Base-by-base conservation (phyloP, 140 eudicot species). In the Cichorium intybus region DNA sequence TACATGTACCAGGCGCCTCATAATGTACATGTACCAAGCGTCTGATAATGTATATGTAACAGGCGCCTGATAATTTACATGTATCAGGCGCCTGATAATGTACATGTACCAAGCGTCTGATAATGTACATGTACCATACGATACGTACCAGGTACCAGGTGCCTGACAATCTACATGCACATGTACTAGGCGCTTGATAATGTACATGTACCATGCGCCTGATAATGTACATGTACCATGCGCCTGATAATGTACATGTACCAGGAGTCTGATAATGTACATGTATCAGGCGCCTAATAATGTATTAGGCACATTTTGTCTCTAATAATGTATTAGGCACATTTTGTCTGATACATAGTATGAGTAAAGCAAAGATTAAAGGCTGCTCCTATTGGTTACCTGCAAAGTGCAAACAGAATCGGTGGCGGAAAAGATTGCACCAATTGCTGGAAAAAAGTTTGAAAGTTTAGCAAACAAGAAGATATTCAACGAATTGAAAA, bases 381-480 rank as follows among this genome's bases (percentile, higher is more conserved):
- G 31, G 59, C 39, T 49, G 59, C 10, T n/a, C n/a, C n/a, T 21
- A 8, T 43, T 24, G 28, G 64, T 79, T 79, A 86, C 89, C 86
- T 86, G 95, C 76, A 87, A 64, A 49, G 95, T 85, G 85, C 93
- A 85, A 54, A 85, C 95, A n/a, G 95, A 85, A 82, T 85, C 94
- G 54, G 94, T 85, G 14, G 94, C 94, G 48, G 94, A 80, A 69
- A 85, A 85, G 68, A 86, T 86, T 24, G 95, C 89, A 58, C 95
- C 95, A 65, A 86, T 79, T 51, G 88, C 88, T 85, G 75, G 5
- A 45, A 71, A 68, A 60, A 74, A 37, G 39, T 29, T 60, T 24
- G 50, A 10, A 68, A 48, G 75, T 41, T 61, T 31, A 71, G 35
- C 27, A 66, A 67, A 43, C 14, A 31, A 67, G 62, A 74, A 50